Evolutionary conservation across 2,329 filamentous ascomycete genomes (phyloP), one percentile per base, ranked within the genome.

Genomic region (Nemania sp.): DNA sequence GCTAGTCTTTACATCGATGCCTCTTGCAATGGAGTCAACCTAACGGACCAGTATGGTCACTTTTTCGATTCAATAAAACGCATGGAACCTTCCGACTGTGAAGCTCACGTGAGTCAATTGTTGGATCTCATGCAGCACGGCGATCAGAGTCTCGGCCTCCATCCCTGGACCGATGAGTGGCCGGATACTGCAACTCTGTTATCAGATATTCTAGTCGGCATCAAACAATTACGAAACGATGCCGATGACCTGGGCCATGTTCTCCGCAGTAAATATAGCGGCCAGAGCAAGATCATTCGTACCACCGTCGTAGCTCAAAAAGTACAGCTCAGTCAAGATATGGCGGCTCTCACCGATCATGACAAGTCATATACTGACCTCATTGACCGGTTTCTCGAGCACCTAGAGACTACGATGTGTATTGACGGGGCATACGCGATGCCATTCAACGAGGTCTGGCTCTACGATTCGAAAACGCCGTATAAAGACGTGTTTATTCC

Each of bases 301-400:
- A 91, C 90, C 1, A 94, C 91, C 0, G 86, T 94, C 34, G 86
- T 94, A 52, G 90, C 90, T 15, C 90, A 94, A 71, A 90, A 90
- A 71, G 90, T 95, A 17, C 88, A 92, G 69, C 80, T 95, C 42
- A 91, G 89, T 75, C 89, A 87, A 64, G 88, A 92, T 72, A 87
- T 88, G 66, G 87, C 90, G 1, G 80, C 84, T 3, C 80, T 94
- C 29, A 90, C 89, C 0, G 82, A 87, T 46, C 81, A 89, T 66
- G 91, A 94, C 75, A 86, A 84, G 65, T 81, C 83, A 5, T 91
- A 91, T 71, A 91, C 90, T 15, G 77, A 79, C 21, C 75, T 91
- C 11, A 80, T 93, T 4, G 84, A 89, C 65, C 72, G 74, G 1
- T 77, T 89, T 20, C 78, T 82, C 11, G 76, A 81, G 15, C 68